phyloP scores from a whole-genome alignment of 768 basidiomycete genomes.

The Amanita brunnescens region DNA sequence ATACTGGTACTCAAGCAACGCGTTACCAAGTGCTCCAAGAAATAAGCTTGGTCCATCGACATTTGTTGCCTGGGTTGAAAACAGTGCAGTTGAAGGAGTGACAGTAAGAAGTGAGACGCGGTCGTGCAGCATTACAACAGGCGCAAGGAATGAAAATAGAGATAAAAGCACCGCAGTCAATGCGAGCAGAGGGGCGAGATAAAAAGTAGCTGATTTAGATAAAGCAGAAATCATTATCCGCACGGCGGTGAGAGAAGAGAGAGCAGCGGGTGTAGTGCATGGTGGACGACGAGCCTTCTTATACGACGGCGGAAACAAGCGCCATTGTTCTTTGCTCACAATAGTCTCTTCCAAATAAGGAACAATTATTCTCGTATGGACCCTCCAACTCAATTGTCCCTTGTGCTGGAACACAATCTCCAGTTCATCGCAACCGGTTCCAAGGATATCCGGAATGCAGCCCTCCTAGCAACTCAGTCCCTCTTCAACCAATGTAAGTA shows the following conservation, averaged over 20 bases:
- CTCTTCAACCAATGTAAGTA: conserved; percentile 68
- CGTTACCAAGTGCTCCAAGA: conserved; percentile 55
- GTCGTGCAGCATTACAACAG: conserved; percentile 47
- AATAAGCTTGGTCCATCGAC: conserved; percentile 65
- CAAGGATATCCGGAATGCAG: conserved; percentile 43
- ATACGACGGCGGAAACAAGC: background rate
- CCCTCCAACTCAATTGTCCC: conserved; percentile 31
- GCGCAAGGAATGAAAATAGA: conserved; percentile 62
- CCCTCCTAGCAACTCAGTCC: conserved; percentile 62
- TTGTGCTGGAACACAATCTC: conserved; percentile 43
- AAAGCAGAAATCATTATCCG: conserved; percentile 57
- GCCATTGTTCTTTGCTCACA: conserved; percentile 3
- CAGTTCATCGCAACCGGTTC: conserved; percentile 49
- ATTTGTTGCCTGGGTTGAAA: conserved; percentile 20
- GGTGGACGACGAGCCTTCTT: background rate
- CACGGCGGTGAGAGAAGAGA: conserved; percentile 6
- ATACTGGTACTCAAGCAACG: background rate
- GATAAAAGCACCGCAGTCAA: conserved; percentile 59
- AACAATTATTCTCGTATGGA: background rate
- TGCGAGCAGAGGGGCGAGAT: conserved; percentile 57
- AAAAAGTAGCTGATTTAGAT: conserved; percentile 59
- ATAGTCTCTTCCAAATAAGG: background rate
- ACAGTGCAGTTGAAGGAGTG: conserved; percentile 38
- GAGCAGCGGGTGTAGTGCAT: background rate
- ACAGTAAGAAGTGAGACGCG: conserved; percentile 61